A percentile compares a stretch with the other conserved stretches of the same genome.
phyloP scores from a whole-genome alignment of 768 basidiomycete species.

The Lactifluus rugatus region DNA sequence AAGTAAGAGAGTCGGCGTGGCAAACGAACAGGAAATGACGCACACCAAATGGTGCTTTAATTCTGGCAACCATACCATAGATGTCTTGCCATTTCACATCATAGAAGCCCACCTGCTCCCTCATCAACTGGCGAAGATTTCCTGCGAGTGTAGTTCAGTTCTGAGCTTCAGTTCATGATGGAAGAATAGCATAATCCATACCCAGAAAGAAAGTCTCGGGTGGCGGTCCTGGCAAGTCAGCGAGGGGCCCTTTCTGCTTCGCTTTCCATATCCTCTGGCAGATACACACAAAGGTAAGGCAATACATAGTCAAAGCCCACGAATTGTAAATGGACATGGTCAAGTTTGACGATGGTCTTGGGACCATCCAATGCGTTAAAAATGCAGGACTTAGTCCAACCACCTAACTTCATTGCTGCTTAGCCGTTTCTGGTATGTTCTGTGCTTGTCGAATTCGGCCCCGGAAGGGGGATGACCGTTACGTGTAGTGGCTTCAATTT shows the following conservation, averaged over 20 bases:
- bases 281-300: neutral
- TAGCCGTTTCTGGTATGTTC: neutral
- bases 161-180: neutral
- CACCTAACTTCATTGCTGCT: neutral
- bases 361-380: neutral
- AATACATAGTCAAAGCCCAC: neutral
- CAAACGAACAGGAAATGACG: neutral
- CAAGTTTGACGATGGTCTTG: neutral
- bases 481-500: neutral
- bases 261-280: neutral
- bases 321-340: neutral
- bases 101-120: conserved; percentile 7
- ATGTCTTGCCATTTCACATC: conserved; percentile 6
- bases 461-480: neutral
- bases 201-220: conserved; percentile 15
- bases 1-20: neutral
- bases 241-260: neutral
- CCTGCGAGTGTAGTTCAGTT: neutral
- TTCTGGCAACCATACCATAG: conserved; percentile 5
- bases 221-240: conserved; percentile 4
- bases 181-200: neutral
- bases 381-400: neutral
- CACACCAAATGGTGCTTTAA: conserved; percentile 14
- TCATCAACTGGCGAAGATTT: conserved; percentile 11
- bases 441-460: neutral